Evolutionary conservation across 1,139 yeast genomes (phyloP), one percentile per base, ranked within the genome.

Genomic region (Meyerozyma elateridarum): DNA sequence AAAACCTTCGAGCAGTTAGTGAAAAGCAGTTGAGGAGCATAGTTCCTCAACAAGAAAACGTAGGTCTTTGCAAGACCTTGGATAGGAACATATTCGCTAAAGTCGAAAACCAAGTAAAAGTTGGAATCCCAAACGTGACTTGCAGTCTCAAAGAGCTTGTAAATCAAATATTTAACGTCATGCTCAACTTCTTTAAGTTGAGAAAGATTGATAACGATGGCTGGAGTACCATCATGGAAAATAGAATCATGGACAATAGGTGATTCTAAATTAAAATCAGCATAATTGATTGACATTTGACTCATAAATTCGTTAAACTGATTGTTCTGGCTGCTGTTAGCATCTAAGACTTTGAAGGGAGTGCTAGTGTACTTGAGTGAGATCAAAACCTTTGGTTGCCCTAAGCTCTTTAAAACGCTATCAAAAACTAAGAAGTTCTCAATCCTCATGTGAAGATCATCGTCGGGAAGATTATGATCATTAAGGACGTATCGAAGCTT

Each of bases 231-330:
- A 51, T 85, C 94, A 29, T 70, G 64, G 33, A 81, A 74, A 13
- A 82, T 73, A 1, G 84, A 73, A 41, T 76, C 85, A 35, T 73
- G 79, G 6, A 83, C 69, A 25, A 80, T 63, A 0, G 73, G 66
- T 13, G 59, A 56, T 15, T 72, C 71, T 16, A 61, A 51, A 3
- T 64, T 49, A 4, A 61, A 54, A 8, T 72, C 75, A 20, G 72
- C 58, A 40, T 78, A 78, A 33, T 71, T 69, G 32, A 73, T 61
- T 0, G 85, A 65, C 61, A 79, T 73, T 39, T 78, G 77, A 16
- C 78, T 70, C 88, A 85, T 80, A 44, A 84, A 84, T 36, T 85
- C 95, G 44, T 74, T 77, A 33, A 79, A 61, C 35, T 73, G 73
- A 8, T 70, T 61, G 39, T 75, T 72, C 11, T 61, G 61, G 17